These are phyloP conservation scores for Peziza echinospora DNA, from an alignment of 495 filamentous ascomycete genomes.

Conservation along the genomic window DNA sequence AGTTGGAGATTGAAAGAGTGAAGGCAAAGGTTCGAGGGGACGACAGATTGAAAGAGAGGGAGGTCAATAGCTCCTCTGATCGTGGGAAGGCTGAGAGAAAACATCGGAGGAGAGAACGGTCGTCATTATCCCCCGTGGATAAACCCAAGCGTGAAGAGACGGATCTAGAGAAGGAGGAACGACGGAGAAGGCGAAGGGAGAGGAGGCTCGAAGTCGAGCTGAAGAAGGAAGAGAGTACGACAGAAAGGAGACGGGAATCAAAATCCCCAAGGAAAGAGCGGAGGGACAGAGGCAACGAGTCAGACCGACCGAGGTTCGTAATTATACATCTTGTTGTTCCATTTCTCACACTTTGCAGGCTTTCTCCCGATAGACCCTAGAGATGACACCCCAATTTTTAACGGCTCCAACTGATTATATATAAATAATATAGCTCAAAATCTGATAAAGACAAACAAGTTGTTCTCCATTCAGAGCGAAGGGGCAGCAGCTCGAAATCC, in stretches of 20 bases:
- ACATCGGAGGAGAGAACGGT: neutral
- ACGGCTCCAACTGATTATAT: neutral
- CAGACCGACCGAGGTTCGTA: no score
- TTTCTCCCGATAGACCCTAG: no score
- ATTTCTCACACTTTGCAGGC: no score
- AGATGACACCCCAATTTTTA: no score
- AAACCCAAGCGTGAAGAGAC: neutral
- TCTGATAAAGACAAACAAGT: neutral
- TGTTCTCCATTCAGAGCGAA: no score
- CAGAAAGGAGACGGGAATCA: slow-evolving; percentile 1
- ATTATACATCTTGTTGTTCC: no score
- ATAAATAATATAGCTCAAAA: neutral
- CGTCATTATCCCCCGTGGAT: neutral
- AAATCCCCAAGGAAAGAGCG: neutral
- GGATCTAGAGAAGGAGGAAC: neutral
- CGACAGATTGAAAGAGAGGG: neutral
- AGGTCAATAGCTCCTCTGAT: neutral
- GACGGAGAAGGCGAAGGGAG: slow-evolving; percentile 3
- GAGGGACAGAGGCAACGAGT: neutral
- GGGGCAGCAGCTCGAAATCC: no score
- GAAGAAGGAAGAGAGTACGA: no score
- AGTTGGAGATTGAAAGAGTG: neutral
- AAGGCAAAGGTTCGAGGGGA: neutral
- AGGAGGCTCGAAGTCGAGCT: no score
- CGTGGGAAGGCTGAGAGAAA: slow-evolving; percentile 1